Evolutionary conservation across 345 rosid species (phyloP).

Genomic region (Rhodamnia argentea): DNA sequence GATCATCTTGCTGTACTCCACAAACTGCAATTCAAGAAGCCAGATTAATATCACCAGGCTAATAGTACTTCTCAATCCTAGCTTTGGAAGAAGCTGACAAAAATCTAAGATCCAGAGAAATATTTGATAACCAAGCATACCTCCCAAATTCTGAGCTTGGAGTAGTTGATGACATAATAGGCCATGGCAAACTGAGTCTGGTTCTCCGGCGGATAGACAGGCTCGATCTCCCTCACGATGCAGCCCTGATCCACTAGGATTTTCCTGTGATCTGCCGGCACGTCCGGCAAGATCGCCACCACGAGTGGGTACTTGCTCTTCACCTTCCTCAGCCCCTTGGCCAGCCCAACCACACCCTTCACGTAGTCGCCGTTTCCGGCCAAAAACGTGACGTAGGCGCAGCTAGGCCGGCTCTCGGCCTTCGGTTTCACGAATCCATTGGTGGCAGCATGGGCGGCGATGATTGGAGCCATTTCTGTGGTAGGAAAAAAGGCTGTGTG

Average conservation of each 20-base stretch:
- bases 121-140: background rate
- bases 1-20: slow-evolving; percentile 26
- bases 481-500: background rate
- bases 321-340: slow-evolving; percentile 34
- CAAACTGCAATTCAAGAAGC: slow-evolving; percentile 12
- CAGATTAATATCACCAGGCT: background rate
- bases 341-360: slow-evolving; percentile 35
- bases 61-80: background rate
- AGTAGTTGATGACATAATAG: slow-evolving; percentile 28
- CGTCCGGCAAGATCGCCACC: slow-evolving; percentile 34
- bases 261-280: slow-evolving; percentile 28
- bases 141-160: slow-evolving; percentile 42
- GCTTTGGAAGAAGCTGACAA: background rate
- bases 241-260: slow-evolving; percentile 24
- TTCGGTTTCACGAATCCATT: background rate
- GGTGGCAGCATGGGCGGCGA: background rate
- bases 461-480: slow-evolving; percentile 1
- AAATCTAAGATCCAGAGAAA: background rate
- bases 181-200: slow-evolving; percentile 9
- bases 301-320: slow-evolving; percentile 25
- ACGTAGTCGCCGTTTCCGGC: slow-evolving; percentile 18
- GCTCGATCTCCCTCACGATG: slow-evolving; percentile 27
- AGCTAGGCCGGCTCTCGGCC: background rate
- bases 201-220: slow-evolving; percentile 21
- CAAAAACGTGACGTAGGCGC: slow-evolving; percentile 26